Base-by-base conservation (phyloP, 148 eudicot species). In the Hydrangea macrophylla region DNA sequence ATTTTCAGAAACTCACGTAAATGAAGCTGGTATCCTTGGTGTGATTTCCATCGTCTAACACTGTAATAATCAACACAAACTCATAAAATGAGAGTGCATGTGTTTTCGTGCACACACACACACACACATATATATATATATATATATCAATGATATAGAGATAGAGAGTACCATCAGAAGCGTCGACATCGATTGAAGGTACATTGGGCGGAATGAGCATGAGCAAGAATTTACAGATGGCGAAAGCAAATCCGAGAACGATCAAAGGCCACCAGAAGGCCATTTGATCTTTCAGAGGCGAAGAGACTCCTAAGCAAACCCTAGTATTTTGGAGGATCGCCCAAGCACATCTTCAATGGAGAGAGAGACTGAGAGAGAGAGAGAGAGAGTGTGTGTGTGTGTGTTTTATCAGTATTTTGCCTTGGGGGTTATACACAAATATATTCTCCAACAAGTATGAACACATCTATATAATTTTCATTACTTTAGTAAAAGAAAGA, bases 151-250 rank as follows among this genome's bases (percentile, higher is more conserved):
- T n/a, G 61, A 40, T 50, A 67, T 70, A 72, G 61, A 59, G 74
- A 75, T 45, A 58, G 40, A 17, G 9, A 17, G 30, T 50, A 93
- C 98, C 88, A 57, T 93, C 98, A 59, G 98, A 90, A 35, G 90
- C 79, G 67, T 93, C 96, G 64, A 93, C 95, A 55, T 93, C 98
- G 66, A 93, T 88, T 37, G 98, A 86, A 82, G 96, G 96, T 32
- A 93, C 95, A 78, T 93, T 93, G 30, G 87, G 80, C 71, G 98
- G 98, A 53, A 93, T 85, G 77, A 93, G 92, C 96, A 85, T 85
- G 26, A 93, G 50, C 20, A 93, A 79, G 62, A 93, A 79, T 60
- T 69, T 90, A 73, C 98, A 93, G 71, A 93, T 54, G 40, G 81
- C 95, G 65, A 80, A 83, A 39, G 96, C 92, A 39, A 93, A 24